Conservation (phyloP, 1,284 basidiomycete species). For the Sparassis latifolia region DNA sequence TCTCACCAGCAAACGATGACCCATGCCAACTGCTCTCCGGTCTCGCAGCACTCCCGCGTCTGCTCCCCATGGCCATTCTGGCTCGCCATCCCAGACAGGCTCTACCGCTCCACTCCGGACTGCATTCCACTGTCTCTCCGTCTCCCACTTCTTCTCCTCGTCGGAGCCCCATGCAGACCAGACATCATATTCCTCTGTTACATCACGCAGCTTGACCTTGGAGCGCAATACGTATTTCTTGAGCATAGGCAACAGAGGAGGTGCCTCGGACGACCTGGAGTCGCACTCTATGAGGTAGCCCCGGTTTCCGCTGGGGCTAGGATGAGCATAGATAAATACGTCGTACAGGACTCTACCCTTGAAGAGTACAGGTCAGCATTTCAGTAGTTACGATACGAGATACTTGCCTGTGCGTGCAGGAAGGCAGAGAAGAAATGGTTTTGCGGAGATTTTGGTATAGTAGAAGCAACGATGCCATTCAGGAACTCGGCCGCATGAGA, state of each 20-base stretch:
- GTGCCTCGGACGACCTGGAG: constrained; percentile 46
- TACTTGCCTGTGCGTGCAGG: constrained; percentile 77
- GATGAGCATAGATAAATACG: constrained; percentile 74
- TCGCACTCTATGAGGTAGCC: constrained; percentile 77
- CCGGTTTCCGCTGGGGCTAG: constrained; percentile 37
- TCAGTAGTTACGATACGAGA: constrained; percentile 4
- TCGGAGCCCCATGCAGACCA: constrained; percentile 75
- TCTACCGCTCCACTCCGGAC: constrained; percentile 62
- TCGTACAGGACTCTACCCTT: constrained; percentile 91
- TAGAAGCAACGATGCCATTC: constrained; percentile 77
- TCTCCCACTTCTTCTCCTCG: constrained; percentile 32
- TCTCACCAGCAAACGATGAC: constrained; percentile 58
- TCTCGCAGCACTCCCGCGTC: constrained; percentile 52
- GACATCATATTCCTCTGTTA: constrained; percentile 68
- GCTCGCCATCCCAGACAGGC: constrained; percentile 49
- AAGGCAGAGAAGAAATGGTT: constrained; percentile 75
- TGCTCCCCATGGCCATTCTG: constrained; percentile 57
- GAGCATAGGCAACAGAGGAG: constrained; percentile 57
- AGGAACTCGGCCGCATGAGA: constrained; percentile 82
- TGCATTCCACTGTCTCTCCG: constrained; percentile 43
- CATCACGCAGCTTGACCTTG: constrained; percentile 81
- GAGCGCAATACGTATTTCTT: constrained; percentile 86
- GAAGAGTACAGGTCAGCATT: constrained; percentile 4
- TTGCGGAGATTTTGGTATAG: constrained; percentile 42
- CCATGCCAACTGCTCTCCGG: constrained; percentile 73